Evolutionary conservation across 768 basidiomycete species (phyloP).

Genomic region (Clitopilus passeckerianus): DNA sequence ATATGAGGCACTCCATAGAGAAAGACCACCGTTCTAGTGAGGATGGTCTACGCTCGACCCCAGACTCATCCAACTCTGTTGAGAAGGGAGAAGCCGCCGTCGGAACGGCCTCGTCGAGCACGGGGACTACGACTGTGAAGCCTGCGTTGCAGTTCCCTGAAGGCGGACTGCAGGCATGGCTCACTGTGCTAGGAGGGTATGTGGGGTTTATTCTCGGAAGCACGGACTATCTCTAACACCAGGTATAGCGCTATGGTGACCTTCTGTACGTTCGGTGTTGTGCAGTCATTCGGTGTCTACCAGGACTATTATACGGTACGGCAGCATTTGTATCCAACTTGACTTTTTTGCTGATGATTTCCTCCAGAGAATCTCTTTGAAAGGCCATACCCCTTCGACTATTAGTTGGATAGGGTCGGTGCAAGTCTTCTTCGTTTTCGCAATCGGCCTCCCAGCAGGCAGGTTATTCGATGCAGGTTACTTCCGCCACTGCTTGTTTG

Average conservation of each 20-base stretch:
- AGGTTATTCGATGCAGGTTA: conserved; percentile 45
- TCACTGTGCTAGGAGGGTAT: conserved; percentile 42
- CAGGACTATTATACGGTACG: conserved; percentile 46
- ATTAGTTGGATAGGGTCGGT: conserved; percentile 49
- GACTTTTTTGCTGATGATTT: background rate
- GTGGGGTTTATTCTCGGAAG: conserved; percentile 11
- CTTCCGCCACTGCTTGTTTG: conserved; percentile 35
- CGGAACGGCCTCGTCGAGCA: background rate
- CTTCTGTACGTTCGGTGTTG: conserved; percentile 45
- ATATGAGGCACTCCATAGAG: conserved; percentile 4
- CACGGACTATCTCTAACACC: background rate
- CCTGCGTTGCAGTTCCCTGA: conserved; percentile 29
- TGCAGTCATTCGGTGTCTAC: conserved; percentile 47
- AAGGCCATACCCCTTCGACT: conserved; percentile 32
- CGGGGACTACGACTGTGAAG: background rate
- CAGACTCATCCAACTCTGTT: background rate
- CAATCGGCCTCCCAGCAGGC: conserved; percentile 37
- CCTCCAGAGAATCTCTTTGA: conserved; percentile 28
- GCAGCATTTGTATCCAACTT: conserved; percentile 1
- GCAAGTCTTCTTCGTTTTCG: conserved; percentile 45
- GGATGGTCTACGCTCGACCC: conserved; percentile 5
- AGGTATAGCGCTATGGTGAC: conserved; percentile 30
- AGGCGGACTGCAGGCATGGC: conserved; percentile 39
- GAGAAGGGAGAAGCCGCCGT: background rate
- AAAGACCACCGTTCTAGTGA: conserved; percentile 6